Evolutionary conservation across 169 alveolate species (phyloP).

Genomic region (Amoebophrya sp.): DNA sequence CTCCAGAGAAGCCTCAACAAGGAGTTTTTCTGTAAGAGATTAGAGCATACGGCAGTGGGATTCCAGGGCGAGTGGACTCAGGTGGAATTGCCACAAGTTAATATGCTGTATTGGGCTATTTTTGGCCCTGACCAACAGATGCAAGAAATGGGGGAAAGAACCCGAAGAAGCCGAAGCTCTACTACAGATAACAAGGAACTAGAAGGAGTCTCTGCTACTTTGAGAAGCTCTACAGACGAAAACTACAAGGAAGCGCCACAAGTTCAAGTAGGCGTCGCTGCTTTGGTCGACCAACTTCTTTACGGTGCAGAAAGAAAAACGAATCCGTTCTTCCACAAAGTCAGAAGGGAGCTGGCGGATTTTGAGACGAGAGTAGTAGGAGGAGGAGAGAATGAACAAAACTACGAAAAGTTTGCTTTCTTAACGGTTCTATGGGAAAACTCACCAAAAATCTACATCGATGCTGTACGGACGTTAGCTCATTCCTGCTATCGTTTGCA

Average conservation of each 20-base stretch:
- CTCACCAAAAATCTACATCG: constrained; percentile 3
- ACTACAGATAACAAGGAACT: no score
- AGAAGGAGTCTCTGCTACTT: no score
- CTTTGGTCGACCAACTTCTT: no score
- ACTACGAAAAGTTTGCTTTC: not conserved
- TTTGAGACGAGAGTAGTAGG: not conserved
- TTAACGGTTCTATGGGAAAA: not conserved
- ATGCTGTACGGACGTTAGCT: not conserved
- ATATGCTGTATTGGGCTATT: not conserved
- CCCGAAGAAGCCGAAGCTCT: no score
- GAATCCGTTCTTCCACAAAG: not conserved
- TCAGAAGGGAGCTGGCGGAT: not conserved
- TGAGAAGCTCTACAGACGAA: no score
- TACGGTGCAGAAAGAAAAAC: no score
- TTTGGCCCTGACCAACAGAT: no score
- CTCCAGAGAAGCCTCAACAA: not conserved
- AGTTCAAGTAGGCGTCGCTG: no score
- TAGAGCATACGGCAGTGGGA: not conserved
- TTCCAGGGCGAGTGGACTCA: not conserved
- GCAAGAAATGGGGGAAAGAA: no score
- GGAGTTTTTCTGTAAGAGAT: constrained; percentile 4
- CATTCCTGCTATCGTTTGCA: not conserved
- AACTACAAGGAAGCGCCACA: no score
- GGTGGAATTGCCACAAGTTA: not conserved
- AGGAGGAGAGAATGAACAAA: no score